Conservation (phyloP, 2,329 filamentous ascomycete genomes). For the Ophiostoma australiae region DNA sequence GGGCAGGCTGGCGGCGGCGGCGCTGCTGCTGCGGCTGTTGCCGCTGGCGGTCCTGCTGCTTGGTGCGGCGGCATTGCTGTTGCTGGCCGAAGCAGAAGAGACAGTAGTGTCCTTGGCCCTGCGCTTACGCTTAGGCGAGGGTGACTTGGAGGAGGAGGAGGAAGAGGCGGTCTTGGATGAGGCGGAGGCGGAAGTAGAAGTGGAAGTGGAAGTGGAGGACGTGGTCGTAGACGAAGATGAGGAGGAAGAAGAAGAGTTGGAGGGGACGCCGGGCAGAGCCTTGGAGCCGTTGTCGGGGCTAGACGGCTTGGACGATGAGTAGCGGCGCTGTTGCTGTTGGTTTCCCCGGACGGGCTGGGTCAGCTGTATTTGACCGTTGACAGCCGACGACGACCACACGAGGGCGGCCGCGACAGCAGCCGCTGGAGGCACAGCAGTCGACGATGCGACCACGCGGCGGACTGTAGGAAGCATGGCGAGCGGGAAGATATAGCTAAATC, state of each 20-base stretch:
- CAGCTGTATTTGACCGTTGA: conserved; percentile 35
- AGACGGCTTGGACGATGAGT: conserved; percentile 59
- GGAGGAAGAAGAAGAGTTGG: conserved; percentile 40
- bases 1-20: conserved; percentile 36
- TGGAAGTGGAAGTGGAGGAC: conserved; percentile 13
- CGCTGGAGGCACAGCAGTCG: conserved; percentile 19
- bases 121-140: conserved; percentile 13
- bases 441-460: conserved; percentile 28
- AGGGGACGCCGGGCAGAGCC: conserved; percentile 47
- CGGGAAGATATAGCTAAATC: neutral
- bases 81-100: neutral
- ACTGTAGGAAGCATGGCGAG: conserved; percentile 27
- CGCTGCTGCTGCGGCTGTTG: conserved; percentile 21
- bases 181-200: neutral
- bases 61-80: neutral
- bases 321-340: conserved; percentile 47
- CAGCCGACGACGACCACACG: conserved; percentile 15
- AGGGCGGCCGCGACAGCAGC: conserved; percentile 18
- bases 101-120: conserved; percentile 8
- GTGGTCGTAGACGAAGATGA: conserved; percentile 9
- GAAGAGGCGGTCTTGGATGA: conserved; percentile 3
- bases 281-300: conserved; percentile 54
- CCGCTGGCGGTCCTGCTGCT: neutral
- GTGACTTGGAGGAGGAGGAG: conserved; percentile 13
- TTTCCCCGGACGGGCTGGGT: conserved; percentile 28